phyloP scores from a whole-genome alignment of 1,284 basidiomycete species.

The Ganoderma sp. region DNA sequence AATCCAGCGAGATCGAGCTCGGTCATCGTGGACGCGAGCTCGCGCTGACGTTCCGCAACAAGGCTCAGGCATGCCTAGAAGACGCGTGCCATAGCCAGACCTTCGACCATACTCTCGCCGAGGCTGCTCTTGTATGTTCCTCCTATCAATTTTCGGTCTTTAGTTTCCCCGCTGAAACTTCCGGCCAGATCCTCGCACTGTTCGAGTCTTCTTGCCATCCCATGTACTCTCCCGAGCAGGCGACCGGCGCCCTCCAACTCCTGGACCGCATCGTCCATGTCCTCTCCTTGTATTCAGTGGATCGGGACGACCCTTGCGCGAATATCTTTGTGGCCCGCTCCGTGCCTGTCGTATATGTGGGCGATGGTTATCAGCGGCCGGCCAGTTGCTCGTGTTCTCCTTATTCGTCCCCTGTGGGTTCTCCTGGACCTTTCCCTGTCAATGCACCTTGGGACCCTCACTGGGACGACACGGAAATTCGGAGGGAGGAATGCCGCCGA shows the following conservation, averaged over 20 bases:
- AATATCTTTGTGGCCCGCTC: constrained; percentile 53
- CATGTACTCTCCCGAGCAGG: constrained; percentile 58
- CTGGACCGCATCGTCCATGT: constrained; percentile 67
- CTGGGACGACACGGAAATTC: constrained; percentile 59
- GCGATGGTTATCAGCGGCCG: constrained; percentile 37
- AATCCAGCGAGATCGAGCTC: constrained; percentile 69
- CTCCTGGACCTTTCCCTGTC: constrained; percentile 51
- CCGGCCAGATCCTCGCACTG: constrained; percentile 65
- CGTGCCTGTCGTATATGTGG: constrained; percentile 53
- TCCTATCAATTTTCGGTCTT: not conserved
- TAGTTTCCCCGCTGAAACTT: not conserved
- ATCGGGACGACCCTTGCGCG: constrained; percentile 59
- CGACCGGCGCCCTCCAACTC: constrained; percentile 56
- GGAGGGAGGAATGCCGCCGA: constrained; percentile 71
- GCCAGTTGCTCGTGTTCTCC: constrained; percentile 57
- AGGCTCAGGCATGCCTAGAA: constrained; percentile 60
- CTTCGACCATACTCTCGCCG: constrained; percentile 68
- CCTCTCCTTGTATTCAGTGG: constrained; percentile 61
- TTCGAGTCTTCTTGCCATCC: constrained; percentile 79
- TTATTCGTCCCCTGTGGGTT: constrained; percentile 46
- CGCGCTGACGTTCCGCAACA: constrained; percentile 59
- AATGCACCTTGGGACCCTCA: constrained; percentile 64
- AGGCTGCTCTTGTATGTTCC: constrained; percentile 71
- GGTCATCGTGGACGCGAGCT: constrained; percentile 55
- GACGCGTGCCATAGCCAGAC: constrained; percentile 55